Base-by-base conservation (phyloP, 1,284 basidiomycete species). In the Rhodotorula sp. region DNA sequence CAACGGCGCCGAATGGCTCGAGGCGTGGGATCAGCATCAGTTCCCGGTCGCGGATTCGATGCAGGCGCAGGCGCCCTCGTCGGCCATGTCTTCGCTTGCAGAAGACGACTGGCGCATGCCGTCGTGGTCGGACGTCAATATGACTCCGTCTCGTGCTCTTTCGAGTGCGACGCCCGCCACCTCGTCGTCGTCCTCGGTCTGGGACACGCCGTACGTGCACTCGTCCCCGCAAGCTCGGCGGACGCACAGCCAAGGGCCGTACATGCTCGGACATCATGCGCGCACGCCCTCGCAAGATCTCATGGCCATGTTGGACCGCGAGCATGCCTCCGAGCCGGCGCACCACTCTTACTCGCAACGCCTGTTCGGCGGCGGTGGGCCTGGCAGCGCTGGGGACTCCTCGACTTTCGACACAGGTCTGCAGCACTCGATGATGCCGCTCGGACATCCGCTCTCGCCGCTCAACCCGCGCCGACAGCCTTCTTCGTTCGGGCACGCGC, bases 61-160 rank as follows among this genome's bases (percentile, higher is more conserved):
- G 54, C 54, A 55, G 14, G 54, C 28, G 14, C 26, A 47, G 57
- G 28, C 61, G 55, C 49, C 55, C 60, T 45, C 60, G 34, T 19
- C 14, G 26, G 23, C 38, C 28, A 31, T 63, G 38, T 47, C 48
- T 15, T 19, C n/a, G 34, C 38, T 62, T 26, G 43, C 52, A 28
- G 66, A 65, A 5, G 56, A 47, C 50, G 26, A 45, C 18, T 52
- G 52, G 47, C 57, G 47, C 23, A 50, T 48, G 15, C 31, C 67
- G 7, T n/a, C 48, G 3, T 73, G 72, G 72, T 56, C 63, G 62
- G 72, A 74, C 38, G 54, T 74, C 23, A 72, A 66, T 14, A 61
- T 70, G 68, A 74, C 72, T 14, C 74, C 74, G 14, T 74, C 74
- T 18, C 56, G 74, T 8, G 64, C 67, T 15, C 62, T 71, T 45